These are phyloP conservation scores for Ustilago esculenta DNA, from an alignment of 1,284 basidiomycete species.

Conservation along the genomic window DNA sequence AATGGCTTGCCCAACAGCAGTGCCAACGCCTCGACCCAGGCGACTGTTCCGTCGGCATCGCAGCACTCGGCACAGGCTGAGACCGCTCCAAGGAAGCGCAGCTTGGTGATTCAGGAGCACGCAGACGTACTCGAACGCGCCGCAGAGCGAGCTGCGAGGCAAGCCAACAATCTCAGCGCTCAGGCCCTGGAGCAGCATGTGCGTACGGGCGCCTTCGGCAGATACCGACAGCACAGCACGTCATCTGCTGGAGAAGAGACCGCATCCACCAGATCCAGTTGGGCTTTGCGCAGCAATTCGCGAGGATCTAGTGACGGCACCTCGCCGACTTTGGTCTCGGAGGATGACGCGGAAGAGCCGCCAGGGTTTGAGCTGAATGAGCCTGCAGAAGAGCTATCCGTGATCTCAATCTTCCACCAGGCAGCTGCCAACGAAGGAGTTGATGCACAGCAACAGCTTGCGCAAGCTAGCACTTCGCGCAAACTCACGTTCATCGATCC, in stretches of 20 bases:
- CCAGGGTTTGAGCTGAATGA: conserved; percentile 5
- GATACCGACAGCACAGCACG: conserved; percentile 29
- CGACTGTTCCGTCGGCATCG: background rate
- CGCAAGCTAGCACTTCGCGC: background rate
- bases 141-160: conserved; percentile 39
- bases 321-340: conserved; percentile 25
- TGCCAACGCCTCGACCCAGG: background rate
- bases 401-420: conserved; percentile 19
- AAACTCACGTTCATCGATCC: conserved; percentile 31
- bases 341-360: background rate
- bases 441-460: background rate
- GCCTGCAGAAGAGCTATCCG: background rate
- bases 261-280: conserved; percentile 41
- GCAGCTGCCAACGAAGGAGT: background rate
- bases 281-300: conserved; percentile 28
- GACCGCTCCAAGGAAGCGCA: conserved; percentile 30
- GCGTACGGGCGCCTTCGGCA: background rate
- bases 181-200: conserved; percentile 24
- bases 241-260: conserved; percentile 49
- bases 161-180: conserved; percentile 13
- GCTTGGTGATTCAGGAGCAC: conserved; percentile 48
- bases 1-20: background rate
- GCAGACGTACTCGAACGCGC: conserved; percentile 43
- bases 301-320: conserved; percentile 27
- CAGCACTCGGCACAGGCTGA: background rate